Evolutionary conservation across 495 filamentous ascomycete genomes (phyloP).

Genomic region (Podospora anserina): DNA sequence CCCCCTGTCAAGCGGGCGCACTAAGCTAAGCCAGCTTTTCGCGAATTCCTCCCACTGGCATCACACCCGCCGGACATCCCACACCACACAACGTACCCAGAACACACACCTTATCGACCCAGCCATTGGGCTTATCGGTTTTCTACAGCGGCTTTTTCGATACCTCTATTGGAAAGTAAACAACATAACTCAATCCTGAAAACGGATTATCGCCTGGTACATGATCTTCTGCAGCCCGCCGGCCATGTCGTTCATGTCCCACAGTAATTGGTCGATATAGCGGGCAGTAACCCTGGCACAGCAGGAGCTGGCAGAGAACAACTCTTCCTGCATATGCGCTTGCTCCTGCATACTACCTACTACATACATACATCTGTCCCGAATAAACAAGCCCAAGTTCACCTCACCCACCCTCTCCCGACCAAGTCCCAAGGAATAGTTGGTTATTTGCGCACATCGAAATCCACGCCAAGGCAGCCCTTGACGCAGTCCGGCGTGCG

Average conservation of each 20-base stretch:
- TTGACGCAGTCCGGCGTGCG: background rate
- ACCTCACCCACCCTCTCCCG: background rate
- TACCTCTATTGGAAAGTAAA: background rate
- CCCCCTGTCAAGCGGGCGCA: background rate
- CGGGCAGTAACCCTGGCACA: background rate
- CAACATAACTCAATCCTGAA: background rate
- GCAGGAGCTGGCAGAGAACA: background rate
- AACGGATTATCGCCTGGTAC: background rate
- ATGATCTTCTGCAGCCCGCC: slow-evolving; percentile 21
- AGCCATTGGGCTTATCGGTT: slow-evolving; percentile 2
- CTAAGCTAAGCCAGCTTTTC: background rate
- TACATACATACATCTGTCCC: background rate
- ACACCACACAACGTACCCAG: background rate
- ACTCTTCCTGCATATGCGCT: slow-evolving; percentile 2
- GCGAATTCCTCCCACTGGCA: background rate
- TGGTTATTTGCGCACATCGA: background rate
- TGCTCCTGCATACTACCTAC: background rate
- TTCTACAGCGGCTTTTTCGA: slow-evolving; percentile 1
- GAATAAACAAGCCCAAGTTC: background rate
- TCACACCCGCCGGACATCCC: background rate
- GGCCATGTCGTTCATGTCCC: slow-evolving; percentile 26
- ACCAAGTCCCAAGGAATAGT: background rate
- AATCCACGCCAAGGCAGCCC: background rate
- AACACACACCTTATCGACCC: background rate
- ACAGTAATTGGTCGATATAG: slow-evolving; percentile 34